Conservation (phyloP, 2,329 filamentous ascomycete species). For the Malbranchea cinnamomea region DNA sequence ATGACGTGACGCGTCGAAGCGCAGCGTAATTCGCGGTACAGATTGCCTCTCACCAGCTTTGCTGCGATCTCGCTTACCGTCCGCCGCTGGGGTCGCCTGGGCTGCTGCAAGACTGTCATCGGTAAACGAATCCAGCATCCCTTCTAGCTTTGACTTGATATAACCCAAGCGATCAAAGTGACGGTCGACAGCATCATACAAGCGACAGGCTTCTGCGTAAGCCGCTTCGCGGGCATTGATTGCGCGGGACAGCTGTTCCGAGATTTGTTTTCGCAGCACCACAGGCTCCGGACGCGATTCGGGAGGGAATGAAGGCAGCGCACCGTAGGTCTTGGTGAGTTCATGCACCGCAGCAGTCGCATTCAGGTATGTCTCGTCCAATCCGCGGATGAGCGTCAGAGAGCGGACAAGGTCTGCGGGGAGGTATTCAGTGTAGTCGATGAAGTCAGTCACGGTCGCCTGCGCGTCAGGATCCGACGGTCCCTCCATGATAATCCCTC, state of each 20-base stretch:
- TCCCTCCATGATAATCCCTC: constrained; percentile 30
- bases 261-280: constrained; percentile 40
- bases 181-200: constrained; percentile 43
- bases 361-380: constrained; percentile 31
- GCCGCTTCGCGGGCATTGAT: constrained; percentile 41
- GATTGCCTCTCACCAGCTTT: constrained; percentile 21
- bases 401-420: constrained; percentile 50
- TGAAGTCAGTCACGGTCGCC: constrained; percentile 51
- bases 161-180: constrained; percentile 42
- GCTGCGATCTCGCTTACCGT: constrained; percentile 27
- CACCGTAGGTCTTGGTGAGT: constrained; percentile 28
- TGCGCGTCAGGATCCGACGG: constrained; percentile 49
- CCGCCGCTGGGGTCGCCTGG: constrained; percentile 20
- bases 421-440: constrained; percentile 55
- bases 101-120: constrained; percentile 39
- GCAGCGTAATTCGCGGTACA: constrained; percentile 28
- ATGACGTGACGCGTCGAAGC: constrained; percentile 19
- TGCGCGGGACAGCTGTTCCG: constrained; percentile 38
- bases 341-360: constrained; percentile 27
- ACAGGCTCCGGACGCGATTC: constrained; percentile 37
- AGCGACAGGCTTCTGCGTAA: constrained; percentile 40
- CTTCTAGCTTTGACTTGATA: constrained; percentile 47
- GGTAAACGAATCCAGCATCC: constrained; percentile 31
- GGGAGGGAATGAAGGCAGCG: constrained; percentile 36
- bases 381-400: constrained; percentile 42